Evolutionary conservation across 768 basidiomycete species (phyloP), one percentile per base, ranked within the genome.

Genomic region (Obba rivulosa): DNA sequence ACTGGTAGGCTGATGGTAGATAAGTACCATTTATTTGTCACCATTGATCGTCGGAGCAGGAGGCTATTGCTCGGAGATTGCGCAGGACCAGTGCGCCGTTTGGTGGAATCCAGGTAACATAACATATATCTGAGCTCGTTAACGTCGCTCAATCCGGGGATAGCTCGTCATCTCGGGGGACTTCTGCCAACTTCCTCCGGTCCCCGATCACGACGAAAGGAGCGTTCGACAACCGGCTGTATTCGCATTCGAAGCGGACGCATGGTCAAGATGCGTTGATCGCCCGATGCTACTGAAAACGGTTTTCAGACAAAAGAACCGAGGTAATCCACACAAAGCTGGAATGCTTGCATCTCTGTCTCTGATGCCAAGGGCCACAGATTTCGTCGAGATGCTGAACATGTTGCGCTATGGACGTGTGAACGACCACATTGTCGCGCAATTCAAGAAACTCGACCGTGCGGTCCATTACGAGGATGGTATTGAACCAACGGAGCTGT

Each of bases 161-260:
- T 50, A 92, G 85, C 78, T 93, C 45, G 74, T 88, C 28, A 68
- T 93, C 3, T 91, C 85, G 8, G 92, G 92, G 7, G 92, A 96
- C 61, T 94, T 94, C 64, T 93, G 81, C 61, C 92, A 96, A 64
- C 73, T 96, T 0, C 92, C 92, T 9, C 92, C 92, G 1, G 88
- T 94, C 0, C 72, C 77, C 10, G 70, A 69, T 25, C 66, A 74
- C 55, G 46, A 23, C 1, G 65, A 62, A 70, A 31, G 13, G 5
- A 58, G 69, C 79, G 41, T 75, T 70, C 50, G 74, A 54, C 50
- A 75, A 55, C 36, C 74, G 10, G 71, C 81, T 24, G 68, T 72
- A 5, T 95, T 94, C 64, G 82, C 85, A 3, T 94, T 96, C 61
- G 89, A 94, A 46, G 84, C 92, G 0, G 55, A 74, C 13, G 69